Conservation (phyloP, 2,329 filamentous ascomycete species). For the Stylonectria norvegica region DNA sequence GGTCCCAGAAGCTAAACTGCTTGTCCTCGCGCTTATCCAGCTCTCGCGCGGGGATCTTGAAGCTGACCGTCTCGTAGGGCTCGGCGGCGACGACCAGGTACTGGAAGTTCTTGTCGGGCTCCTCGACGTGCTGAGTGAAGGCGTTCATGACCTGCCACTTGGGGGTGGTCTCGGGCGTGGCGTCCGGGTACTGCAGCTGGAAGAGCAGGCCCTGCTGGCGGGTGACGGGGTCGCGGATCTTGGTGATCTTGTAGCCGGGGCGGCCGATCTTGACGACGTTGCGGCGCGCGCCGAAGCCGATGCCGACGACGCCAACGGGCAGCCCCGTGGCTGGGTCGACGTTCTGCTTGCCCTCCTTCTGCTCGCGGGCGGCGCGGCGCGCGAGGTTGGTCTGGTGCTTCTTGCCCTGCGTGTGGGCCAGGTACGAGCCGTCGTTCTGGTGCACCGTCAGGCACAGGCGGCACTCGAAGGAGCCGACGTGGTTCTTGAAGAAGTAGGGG, state of each 20-base stretch:
- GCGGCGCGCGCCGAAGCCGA: slow-evolving; percentile 64
- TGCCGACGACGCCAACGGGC: slow-evolving; percentile 67
- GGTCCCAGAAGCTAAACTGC: slow-evolving; percentile 94
- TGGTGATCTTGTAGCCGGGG: slow-evolving; percentile 97
- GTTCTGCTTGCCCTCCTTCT: slow-evolving; percentile 76
- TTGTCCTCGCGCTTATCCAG: slow-evolving; percentile 84
- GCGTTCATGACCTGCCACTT: slow-evolving; percentile 97
- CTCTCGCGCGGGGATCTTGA: slow-evolving; percentile 92
- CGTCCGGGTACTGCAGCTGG: slow-evolving; percentile 93
- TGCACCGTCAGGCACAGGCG: slow-evolving; percentile 95
- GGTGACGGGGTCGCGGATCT: slow-evolving; percentile 84
- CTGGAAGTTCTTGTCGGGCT: slow-evolving; percentile 90
- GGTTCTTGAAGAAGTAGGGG: slow-evolving; percentile 99
- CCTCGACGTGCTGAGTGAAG: slow-evolving; percentile 92
- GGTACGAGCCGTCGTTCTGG: slow-evolving; percentile 98
- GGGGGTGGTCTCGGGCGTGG: slow-evolving; percentile 69
- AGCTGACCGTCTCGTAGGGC: slow-evolving; percentile 95
- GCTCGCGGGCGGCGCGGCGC: slow-evolving; percentile 89
- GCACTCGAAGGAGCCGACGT: slow-evolving; percentile 97
- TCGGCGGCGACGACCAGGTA: slow-evolving; percentile 94
- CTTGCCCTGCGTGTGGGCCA: slow-evolving; percentile 95
- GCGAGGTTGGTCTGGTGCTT: slow-evolving; percentile 99
- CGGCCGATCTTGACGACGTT: slow-evolving; percentile 93
- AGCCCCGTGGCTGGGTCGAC: slow-evolving; percentile 66
- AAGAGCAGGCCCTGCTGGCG: slow-evolving; percentile 90